Base-by-base conservation (phyloP, 164 flowering plant genomes). In the Aristolochia fimbriata region DNA sequence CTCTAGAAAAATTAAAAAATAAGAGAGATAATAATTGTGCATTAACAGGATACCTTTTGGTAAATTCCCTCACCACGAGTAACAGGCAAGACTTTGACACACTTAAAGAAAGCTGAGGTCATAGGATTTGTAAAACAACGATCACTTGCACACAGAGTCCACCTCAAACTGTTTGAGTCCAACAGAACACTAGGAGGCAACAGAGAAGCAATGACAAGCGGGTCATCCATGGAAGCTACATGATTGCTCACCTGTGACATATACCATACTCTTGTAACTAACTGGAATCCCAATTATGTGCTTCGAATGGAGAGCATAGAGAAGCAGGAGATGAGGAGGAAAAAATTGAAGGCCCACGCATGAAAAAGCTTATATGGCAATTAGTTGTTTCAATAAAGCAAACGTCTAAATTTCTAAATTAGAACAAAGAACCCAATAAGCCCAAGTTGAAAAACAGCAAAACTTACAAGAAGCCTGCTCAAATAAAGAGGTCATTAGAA, bases 101-200 rank as follows among this genome's bases (percentile, higher is more conserved):
- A 75, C 60, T 75, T 76, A 57, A 88, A 93, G 76, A 93, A 93
- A 19, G 97, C 89, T 60, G 99, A 83, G 45, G 82, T 83, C 47
- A 72, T 81, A 10, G 94, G 83, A 72, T 88, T 93, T 31, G 49
- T 75, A 66, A 93, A 93, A 70, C 99, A 93, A 25, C 99, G 77
- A 67, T 93, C 99, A 31, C 86, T 65, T 46, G 99, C 99, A 81
- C 99, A 93, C 24, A 90, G 86, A 2, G 97, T 90, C 99, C 99
- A 93, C 69, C 97, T 82, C 74, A 90, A 65, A 65, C 68, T 82
- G 45, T 67, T 77, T 61, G 96, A 91, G 66, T 88, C 91, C 62
- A 90, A 65, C 50, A 93, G 70, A 63, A 83, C 80, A 64, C 73
- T 74, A 41, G 85, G 91, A 55, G 97, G 94, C 68, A 93, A 78